Base-by-base conservation (phyloP, 441 rosid genomes). In the Bruguiera hainesii region DNA sequence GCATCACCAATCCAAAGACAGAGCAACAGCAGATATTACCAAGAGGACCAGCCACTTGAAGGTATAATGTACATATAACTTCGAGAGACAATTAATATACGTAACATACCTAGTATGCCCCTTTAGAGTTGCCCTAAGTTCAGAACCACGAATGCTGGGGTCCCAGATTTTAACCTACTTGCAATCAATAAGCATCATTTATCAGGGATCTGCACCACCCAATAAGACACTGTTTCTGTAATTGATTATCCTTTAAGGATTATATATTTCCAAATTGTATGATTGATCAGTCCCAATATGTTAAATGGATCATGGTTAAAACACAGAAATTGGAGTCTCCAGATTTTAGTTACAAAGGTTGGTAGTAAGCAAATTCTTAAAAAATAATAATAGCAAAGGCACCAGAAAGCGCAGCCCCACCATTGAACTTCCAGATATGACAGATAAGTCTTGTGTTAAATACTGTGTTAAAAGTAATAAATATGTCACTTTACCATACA, bases 81-180 rank as follows among this genome's bases (percentile, higher is more conserved):
- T 61, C 56, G 65, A 52, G 63, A 59, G 29, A 39, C 69, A 66
- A 61, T 25, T 55, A 52, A 37, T 49, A 61, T 57, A 65, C 25
- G 58, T 46, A 49, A 76, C 56, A 46, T 69, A 95, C 99, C 97
- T 82, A 68, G 92, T 80, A 77, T 96, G 99, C 57, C 97, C 98
- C 85, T 93, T 87, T 75, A 92, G 66, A 66, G 98, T 95, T 56
- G 96, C 96, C 53, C 93, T 89, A 75, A 89, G 96, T 87, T 93
- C 98, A 75, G 92, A 89, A 72, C 97, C 96, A 65, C 99, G 99
- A 72, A 87, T 80, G 81, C 98, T 96, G 68, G 99, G 98, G 85
- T 96, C 99, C 99, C 99, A 96, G 68, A 96, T 88, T 73, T 89
- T 96, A 70, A 96, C 97, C 99, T 96, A 88, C 81, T 63, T 58